Evolutionary conservation across 2,329 filamentous ascomycete species (phyloP).

Genomic region (Dactylellina parvicollis): DNA sequence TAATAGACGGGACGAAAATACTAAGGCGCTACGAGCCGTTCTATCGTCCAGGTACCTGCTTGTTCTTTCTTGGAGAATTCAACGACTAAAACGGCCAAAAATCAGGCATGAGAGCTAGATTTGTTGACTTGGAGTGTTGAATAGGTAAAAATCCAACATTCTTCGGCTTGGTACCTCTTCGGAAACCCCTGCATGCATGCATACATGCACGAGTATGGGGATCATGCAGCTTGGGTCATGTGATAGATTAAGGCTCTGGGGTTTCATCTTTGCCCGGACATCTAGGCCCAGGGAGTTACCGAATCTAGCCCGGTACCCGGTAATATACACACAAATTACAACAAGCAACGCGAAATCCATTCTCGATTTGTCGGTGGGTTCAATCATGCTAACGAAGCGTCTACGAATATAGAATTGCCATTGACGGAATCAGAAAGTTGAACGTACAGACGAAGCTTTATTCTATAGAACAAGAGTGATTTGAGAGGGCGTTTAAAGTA

Average conservation of each 20-base stretch:
- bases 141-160: slow-evolving; percentile 41
- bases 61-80: slow-evolving; percentile 12
- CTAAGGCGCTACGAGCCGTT: slow-evolving; percentile 34
- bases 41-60: background rate
- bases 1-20: slow-evolving; percentile 21
- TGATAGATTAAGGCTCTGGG: slow-evolving; percentile 24
- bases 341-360: slow-evolving; percentile 27
- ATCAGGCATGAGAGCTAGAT: slow-evolving; percentile 7
- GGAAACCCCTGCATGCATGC: slow-evolving; percentile 16
- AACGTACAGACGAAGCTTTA: background rate
- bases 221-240: slow-evolving; percentile 1
- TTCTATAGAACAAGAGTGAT: background rate
- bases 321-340: slow-evolving; percentile 7
- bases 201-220: slow-evolving; percentile 19
- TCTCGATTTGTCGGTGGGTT: background rate
- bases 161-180: background rate
- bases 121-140: slow-evolving; percentile 36
- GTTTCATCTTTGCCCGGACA: background rate
- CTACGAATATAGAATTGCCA: slow-evolving; percentile 7
- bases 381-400: background rate
- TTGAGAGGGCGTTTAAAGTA: background rate
- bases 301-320: background rate
- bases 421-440: background rate
- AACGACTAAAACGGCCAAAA: background rate
- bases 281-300: no score